These are phyloP conservation scores for Wickerhamiella azyma DNA, from an alignment of 805 yeast genomes.

Conservation along the genomic window DNA sequence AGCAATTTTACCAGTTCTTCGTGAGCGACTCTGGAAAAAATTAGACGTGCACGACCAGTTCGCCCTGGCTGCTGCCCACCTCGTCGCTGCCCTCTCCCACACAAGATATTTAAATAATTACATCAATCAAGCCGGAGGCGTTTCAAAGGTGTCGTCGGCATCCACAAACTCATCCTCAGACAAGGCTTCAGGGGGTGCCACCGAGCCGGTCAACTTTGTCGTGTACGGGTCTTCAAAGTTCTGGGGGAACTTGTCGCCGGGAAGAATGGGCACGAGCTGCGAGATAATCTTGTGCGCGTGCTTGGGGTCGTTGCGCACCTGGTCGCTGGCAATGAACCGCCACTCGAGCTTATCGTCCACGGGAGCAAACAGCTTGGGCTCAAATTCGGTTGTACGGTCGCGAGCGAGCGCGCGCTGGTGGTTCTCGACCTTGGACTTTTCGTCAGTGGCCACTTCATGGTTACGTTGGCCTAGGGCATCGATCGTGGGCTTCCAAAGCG, in stretches of 20 bases:
- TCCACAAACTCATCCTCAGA: slow-evolving; percentile 15
- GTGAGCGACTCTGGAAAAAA: too few relatives aligned
- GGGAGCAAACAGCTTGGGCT: slow-evolving; percentile 61
- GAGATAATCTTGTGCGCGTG: slow-evolving; percentile 43
- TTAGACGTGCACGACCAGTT: too few relatives aligned
- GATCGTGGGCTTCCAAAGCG: slow-evolving; percentile 70
- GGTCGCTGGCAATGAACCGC: slow-evolving; percentile 41
- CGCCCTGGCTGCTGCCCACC: too few relatives aligned
- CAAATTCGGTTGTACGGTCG: slow-evolving; percentile 66
- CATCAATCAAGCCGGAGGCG: neutral
- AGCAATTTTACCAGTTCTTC: too few relatives aligned
- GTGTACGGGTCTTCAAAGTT: slow-evolving; percentile 58
- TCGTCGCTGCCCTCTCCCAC: too few relatives aligned
- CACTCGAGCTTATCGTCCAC: slow-evolving; percentile 41
- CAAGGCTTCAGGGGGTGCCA: neutral
- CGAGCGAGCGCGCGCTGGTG: slow-evolving; percentile 67
- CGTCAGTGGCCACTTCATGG: slow-evolving; percentile 75
- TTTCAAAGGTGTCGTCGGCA: slow-evolving; percentile 9
- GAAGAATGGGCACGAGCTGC: slow-evolving; percentile 63
- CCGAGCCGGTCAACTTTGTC: slow-evolving; percentile 30
- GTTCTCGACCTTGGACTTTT: slow-evolving; percentile 76
- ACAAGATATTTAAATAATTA: neutral
- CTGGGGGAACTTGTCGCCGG: slow-evolving; percentile 59
- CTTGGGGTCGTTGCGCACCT: slow-evolving; percentile 37
- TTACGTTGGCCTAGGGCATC: slow-evolving; percentile 68